phyloP scores from a whole-genome alignment of 495 filamentous ascomycete genomes.

The Hypoxylon rickii region DNA sequence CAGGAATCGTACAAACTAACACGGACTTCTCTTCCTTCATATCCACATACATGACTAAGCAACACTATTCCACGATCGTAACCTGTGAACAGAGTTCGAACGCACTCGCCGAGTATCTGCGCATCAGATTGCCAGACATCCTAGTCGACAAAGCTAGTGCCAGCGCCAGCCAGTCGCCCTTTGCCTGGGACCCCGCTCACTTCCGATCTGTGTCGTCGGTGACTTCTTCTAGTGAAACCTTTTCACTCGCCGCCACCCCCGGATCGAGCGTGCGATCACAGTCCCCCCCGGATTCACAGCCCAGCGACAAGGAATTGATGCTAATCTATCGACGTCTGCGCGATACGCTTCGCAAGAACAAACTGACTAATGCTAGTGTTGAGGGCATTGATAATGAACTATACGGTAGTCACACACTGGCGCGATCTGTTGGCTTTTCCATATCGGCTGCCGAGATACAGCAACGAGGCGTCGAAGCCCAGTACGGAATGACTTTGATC shows the following conservation, averaged over 20 bases:
- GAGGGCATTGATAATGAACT: slow-evolving; percentile 52
- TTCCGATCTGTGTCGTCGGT: slow-evolving; percentile 31
- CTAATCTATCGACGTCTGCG: slow-evolving; percentile 79
- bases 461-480: slow-evolving; percentile 81
- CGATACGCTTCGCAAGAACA: slow-evolving; percentile 75
- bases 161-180: slow-evolving; percentile 10
- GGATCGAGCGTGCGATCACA: slow-evolving; percentile 36
- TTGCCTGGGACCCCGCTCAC: slow-evolving; percentile 23
- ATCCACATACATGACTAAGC: slow-evolving; percentile 44
- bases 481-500: slow-evolving; percentile 75
- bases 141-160: slow-evolving; percentile 61
- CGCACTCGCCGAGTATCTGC: slow-evolving; percentile 67
- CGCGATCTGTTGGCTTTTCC: slow-evolving; percentile 79
- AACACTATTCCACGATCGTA: slow-evolving; percentile 44
- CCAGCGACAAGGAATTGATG: slow-evolving; percentile 70
- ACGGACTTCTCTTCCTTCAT: slow-evolving; percentile 70
- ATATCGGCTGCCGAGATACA: slow-evolving; percentile 90
- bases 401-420: slow-evolving; percentile 68
- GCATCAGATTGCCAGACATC: slow-evolving; percentile 61
- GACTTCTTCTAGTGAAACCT: slow-evolving; percentile 31
- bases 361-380: slow-evolving; percentile 49
- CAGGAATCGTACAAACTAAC: slow-evolving; percentile 64
- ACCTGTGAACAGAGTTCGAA: slow-evolving; percentile 55
- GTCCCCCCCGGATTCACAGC: slow-evolving; percentile 41
- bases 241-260: slow-evolving; percentile 32